phyloP scores from a whole-genome alignment of 345 rosid species.

The Syzygium aqueum region DNA sequence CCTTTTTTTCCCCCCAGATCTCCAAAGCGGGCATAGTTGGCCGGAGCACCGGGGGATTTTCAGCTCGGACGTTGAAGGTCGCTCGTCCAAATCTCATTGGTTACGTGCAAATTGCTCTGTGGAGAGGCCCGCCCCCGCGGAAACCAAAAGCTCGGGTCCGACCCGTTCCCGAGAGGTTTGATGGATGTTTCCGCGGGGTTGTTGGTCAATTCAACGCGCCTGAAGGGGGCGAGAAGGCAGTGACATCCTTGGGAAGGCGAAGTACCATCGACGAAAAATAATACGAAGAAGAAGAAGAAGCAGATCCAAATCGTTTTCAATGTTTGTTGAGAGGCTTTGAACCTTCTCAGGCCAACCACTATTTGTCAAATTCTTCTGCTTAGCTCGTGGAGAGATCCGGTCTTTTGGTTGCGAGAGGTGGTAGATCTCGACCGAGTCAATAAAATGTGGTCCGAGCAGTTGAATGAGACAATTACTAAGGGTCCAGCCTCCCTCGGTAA shows the following conservation, averaged over 20 bases:
- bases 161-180: background rate
- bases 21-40: background rate
- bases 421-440: background rate
- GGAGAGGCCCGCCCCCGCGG: background rate
- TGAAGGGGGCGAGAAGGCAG: no score
- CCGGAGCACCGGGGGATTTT: background rate
- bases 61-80: fast-evolving
- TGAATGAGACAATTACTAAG: background rate
- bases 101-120: background rate
- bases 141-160: background rate
- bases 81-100: background rate
- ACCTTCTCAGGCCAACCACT: background rate
- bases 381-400: no score
- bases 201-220: background rate
- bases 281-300: background rate
- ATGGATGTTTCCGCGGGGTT: background rate
- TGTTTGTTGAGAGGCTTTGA: background rate
- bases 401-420: no score
- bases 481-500: background rate
- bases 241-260: no score
- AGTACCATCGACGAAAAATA: background rate
- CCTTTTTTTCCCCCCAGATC: background rate
- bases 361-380: no score
- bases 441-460: background rate
- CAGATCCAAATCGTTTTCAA: background rate